These are phyloP conservation scores for Pichia sp. DNA, from an alignment of 1,139 yeast species.

Conservation along the genomic window DNA sequence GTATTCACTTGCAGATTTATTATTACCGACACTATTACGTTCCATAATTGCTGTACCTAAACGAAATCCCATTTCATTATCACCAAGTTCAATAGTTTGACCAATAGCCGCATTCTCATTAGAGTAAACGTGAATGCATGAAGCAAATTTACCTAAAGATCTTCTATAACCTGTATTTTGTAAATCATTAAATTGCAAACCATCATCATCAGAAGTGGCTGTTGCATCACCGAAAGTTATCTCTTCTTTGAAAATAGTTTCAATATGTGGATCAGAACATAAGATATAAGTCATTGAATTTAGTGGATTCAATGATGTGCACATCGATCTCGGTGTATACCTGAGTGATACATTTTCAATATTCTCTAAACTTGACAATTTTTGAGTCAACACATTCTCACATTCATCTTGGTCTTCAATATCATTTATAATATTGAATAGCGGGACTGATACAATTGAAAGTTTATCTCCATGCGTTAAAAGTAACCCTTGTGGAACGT, in stretches of 20 bases:
- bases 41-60: conserved; percentile 33
- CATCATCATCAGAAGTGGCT: conserved; percentile 9
- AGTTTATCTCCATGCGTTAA: conserved; percentile 50
- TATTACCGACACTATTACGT: conserved; percentile 19
- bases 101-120: conserved; percentile 31
- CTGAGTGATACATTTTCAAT: conserved; percentile 39
- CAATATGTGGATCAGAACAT: conserved; percentile 40
- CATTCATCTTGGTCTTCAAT: background rate
- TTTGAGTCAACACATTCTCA: conserved; percentile 13
- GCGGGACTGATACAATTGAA: conserved; percentile 54
- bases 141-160: conserved; percentile 35
- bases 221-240: conserved; percentile 12
- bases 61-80: conserved; percentile 37
- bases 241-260: conserved; percentile 28
- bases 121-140: conserved; percentile 49
- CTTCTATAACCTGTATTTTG: conserved; percentile 38
- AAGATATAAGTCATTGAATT: conserved; percentile 32
- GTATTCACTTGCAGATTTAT: conserved; percentile 27
- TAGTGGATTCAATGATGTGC: conserved; percentile 25
- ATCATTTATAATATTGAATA: conserved; percentile 2
- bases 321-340: conserved; percentile 47
- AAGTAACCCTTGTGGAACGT: conserved; percentile 54
- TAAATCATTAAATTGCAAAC: conserved; percentile 11
- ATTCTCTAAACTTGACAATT: conserved; percentile 40
- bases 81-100: conserved; percentile 36